These are phyloP conservation scores for Linaria vulgaris DNA, from an alignment of 257 asterid genomes.

Conservation along the genomic window DNA sequence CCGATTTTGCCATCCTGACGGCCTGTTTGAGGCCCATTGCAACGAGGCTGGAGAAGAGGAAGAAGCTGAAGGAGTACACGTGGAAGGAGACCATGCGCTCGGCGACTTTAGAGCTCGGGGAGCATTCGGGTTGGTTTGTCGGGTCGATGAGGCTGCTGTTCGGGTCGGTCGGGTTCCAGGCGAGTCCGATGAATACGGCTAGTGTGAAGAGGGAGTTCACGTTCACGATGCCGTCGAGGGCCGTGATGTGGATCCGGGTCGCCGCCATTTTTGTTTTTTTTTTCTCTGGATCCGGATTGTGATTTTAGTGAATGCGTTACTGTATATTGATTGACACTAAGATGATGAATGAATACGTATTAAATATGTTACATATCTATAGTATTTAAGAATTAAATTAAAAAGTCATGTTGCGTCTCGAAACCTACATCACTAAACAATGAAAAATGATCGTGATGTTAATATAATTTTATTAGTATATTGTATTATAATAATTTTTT, in stretches of 20 bases:
- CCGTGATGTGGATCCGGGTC: conserved; percentile 78
- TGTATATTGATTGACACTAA: no score
- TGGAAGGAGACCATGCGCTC: conserved; percentile 73
- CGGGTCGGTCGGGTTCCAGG: conserved; percentile 92
- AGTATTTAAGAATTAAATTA: no score
- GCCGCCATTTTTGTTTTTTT: conserved; percentile 75
- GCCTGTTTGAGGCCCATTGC: conserved; percentile 85
- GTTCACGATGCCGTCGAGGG: conserved; percentile 84
- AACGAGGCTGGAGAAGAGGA: conserved; percentile 85
- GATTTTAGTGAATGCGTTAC: no score
- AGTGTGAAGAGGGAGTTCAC: conserved; percentile 88
- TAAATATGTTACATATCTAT: no score
- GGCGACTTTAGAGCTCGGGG: conserved; percentile 48
- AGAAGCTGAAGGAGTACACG: conserved; percentile 87
- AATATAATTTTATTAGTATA: no score
- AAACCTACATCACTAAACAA: no score
- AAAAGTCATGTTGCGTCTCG: no score
- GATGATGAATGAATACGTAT: no score
- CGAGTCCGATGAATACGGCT: conserved; percentile 86
- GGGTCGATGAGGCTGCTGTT: conserved; percentile 58
- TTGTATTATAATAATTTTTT: no score
- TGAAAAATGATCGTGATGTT: no score
- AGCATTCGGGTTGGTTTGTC: conserved; percentile 46
- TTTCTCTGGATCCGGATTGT: no score
- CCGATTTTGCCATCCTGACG: conserved; percentile 42